phyloP scores from a whole-genome alignment of 768 basidiomycete species.

The Chalciporus piperatus region DNA sequence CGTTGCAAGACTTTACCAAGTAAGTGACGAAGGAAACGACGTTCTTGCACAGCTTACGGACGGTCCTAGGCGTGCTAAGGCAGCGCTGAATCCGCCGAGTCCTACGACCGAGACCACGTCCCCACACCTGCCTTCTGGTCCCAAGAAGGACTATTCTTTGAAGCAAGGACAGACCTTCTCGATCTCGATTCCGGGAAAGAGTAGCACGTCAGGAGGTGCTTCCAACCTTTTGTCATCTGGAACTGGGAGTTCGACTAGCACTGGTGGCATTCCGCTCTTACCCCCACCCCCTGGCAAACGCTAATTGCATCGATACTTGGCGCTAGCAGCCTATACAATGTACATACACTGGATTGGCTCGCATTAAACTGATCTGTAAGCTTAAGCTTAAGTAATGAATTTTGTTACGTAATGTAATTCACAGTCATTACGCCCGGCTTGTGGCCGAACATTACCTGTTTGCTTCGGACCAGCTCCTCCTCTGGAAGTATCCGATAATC shows the following conservation, averaged over 20 bases:
- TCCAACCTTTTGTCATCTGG: constrained; percentile 39
- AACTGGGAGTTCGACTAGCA: constrained; percentile 22
- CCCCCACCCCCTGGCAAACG: constrained; percentile 77
- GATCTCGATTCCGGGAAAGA: constrained; percentile 84
- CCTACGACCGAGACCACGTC: constrained; percentile 46
- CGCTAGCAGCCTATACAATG: too few relatives aligned
- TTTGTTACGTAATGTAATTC: neutral
- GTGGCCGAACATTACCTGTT: neutral
- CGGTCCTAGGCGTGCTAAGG: constrained; percentile 54
- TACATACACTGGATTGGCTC: too few relatives aligned
- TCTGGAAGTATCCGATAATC: constrained; percentile 5
- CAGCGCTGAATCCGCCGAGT: constrained; percentile 53
- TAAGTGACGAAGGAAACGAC: constrained; percentile 26
- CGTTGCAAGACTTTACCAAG: constrained; percentile 86
- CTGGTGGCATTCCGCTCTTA: constrained; percentile 60
- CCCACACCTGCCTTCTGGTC: constrained; percentile 70
- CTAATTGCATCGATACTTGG: constrained; percentile 21
- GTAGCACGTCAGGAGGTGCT: constrained; percentile 35
- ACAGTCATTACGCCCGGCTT: neutral
- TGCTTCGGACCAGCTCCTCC: constrained; percentile 13
- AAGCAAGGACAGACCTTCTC: constrained; percentile 96
- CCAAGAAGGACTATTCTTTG: constrained; percentile 90
- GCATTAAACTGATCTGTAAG: too few relatives aligned
- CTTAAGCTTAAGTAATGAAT: neutral
- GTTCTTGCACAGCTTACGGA: constrained; percentile 1